These are phyloP conservation scores for Pichia sp. DNA, from an alignment of 1,139 yeast species.

Conservation along the genomic window DNA sequence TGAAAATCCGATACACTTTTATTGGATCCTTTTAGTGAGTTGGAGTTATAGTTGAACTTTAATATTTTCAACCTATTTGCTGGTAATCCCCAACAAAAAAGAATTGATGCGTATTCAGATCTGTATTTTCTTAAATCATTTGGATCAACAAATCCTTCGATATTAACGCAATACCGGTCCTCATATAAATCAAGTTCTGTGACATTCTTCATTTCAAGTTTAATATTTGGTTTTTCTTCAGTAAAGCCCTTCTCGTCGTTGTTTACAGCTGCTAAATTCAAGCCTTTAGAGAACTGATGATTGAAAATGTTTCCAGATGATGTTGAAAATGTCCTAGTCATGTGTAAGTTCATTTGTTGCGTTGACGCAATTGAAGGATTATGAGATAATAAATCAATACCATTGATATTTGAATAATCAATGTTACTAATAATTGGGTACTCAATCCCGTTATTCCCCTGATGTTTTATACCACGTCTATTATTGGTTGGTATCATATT, in stretches of 20 bases:
- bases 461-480: slow-evolving; percentile 20
- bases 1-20: slow-evolving; percentile 25
- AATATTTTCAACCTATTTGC: slow-evolving; percentile 68
- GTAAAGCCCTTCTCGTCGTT: not conserved
- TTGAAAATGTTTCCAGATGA: slow-evolving; percentile 18
- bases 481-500: slow-evolving; percentile 5
- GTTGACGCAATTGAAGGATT: not conserved
- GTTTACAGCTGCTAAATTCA: not conserved
- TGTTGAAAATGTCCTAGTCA: slow-evolving; percentile 16
- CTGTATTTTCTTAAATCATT: slow-evolving; percentile 48
- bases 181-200: slow-evolving; percentile 51
- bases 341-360: not conserved
- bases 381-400: not conserved
- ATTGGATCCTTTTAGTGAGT: not conserved
- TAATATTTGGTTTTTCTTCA: slow-evolving; percentile 26
- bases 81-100: slow-evolving; percentile 79
- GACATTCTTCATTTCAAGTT: slow-evolving; percentile 49
- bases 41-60: slow-evolving; percentile 57
- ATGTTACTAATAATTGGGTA: too few relatives aligned
- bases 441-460: not conserved
- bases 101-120: slow-evolving; percentile 69
- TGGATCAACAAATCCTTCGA: slow-evolving; percentile 44
- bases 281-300: slow-evolving; percentile 18
- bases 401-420: not conserved
- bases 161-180: slow-evolving; percentile 38